These are phyloP conservation scores for Xylariaceae sp. DNA, from an alignment of 2,329 filamentous ascomycete genomes.

Conservation along the genomic window DNA sequence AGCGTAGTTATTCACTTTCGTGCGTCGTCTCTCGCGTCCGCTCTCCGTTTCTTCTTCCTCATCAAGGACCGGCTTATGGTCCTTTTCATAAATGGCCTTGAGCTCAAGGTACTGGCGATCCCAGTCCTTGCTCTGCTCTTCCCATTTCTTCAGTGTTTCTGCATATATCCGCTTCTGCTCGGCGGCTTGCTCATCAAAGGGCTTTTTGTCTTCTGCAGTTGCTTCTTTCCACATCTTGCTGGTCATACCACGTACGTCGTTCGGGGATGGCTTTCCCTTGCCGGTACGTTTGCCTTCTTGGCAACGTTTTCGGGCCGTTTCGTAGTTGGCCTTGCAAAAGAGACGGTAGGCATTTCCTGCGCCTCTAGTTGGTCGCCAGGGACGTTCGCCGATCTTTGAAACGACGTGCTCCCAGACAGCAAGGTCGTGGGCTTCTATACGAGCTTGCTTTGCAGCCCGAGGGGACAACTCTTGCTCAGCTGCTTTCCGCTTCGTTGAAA, in stretches of 20 bases:
- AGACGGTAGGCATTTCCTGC: constrained; percentile 83
- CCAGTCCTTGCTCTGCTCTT: constrained; percentile 62
- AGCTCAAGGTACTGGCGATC: constrained; percentile 59
- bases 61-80: constrained; percentile 42
- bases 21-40: constrained; percentile 29
- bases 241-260: constrained; percentile 78
- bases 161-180: constrained; percentile 63
- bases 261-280: constrained; percentile 62
- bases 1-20: constrained; percentile 36
- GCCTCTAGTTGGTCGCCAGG: constrained; percentile 64
- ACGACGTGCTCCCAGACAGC: constrained; percentile 49
- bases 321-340: constrained; percentile 74
- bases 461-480: constrained; percentile 29
- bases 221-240: constrained; percentile 89
- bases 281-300: constrained; percentile 60
- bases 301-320: constrained; percentile 55
- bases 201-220: constrained; percentile 62
- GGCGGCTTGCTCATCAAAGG: constrained; percentile 70
- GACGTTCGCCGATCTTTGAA: constrained; percentile 64
- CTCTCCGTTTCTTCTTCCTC: constrained; percentile 25
- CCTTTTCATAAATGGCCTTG: constrained; percentile 46
- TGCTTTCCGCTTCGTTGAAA: constrained; percentile 51
- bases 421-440: constrained; percentile 52
- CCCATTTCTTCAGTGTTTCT: constrained; percentile 53
- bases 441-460: constrained; percentile 47